Evolutionary conservation across 495 filamentous ascomycete species (phyloP), one percentile per base, ranked within the genome.

Genomic region (Penicillium ochrochloron): DNA sequence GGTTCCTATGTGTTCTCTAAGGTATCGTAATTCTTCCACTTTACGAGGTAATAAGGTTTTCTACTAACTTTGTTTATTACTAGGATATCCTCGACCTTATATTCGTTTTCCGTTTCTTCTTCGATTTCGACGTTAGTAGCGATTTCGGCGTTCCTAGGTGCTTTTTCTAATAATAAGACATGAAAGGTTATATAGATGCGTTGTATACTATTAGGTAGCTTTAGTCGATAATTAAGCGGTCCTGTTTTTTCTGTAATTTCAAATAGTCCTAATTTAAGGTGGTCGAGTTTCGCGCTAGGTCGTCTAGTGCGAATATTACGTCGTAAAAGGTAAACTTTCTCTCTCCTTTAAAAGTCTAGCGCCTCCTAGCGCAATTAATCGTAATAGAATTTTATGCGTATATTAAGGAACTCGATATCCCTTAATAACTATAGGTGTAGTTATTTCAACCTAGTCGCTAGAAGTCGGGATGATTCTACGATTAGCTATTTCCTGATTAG

Each of bases 1-100:
- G 61, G 53, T 63, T 63, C 61, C 60, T 27, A 62, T 23, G n/a
- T 62, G 25, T 62, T 62, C 50, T 62, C 61, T 34, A 33, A 64
- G 55, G 34, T 64, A 64, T 27, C 2, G 8, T 64, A 64, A 2
- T 55, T 10, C 17, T 59, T 44, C 62, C n/a, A 64, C 44, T 64
- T 52, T 12, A 64, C 19, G 15, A 64, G 53, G 14, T 56, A 57
- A 37, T 63, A 21, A 8, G 54, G 56, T 21, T 59, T 42, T 17
- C 54, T 9, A 15, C 50, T 59, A 37, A 57, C 9, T n/a, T 44
- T 25, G 15, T 52, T 44, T 1, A 19, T 37, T 0, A 9, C 44
- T 53, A 64, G 33, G 7, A 64, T 58, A 17, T 35, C 0, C 10
- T 54, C 59, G 29, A 64, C 55, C 12, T 64, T 23, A 54, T 59